Percentiles rank a stretch among this genome's conserved stretches.
These are phyloP conservation scores for Aspergillus persii DNA, from an alignment of 2,329 filamentous ascomycete genomes.

Conservation along the genomic window DNA sequence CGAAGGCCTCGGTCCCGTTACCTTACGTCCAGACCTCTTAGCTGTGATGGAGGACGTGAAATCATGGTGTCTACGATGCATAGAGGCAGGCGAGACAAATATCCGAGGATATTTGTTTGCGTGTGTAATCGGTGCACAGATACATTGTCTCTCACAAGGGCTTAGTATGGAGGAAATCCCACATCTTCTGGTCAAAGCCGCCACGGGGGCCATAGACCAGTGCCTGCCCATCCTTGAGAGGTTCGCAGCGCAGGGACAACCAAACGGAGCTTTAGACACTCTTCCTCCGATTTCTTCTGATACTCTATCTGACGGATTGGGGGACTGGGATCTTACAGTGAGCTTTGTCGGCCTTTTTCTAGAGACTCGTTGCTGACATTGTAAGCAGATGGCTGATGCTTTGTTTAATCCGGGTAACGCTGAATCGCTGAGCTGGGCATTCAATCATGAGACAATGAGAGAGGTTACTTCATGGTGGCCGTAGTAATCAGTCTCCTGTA, in stretches of 20 bases:
- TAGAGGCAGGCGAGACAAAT: conserved; percentile 56
- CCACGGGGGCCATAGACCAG: conserved; percentile 31
- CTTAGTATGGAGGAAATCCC: conserved; percentile 35
- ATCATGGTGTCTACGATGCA: conserved; percentile 39
- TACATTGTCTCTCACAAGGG: conserved; percentile 44
- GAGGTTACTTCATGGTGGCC: background rate
- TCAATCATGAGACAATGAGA: conserved; percentile 4
- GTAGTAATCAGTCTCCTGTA: too few relatives aligned
- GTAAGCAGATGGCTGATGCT: conserved; percentile 28
- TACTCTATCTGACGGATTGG: conserved; percentile 26
- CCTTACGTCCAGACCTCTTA: conserved; percentile 28
- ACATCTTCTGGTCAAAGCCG: conserved; percentile 36
- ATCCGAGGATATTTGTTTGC: conserved; percentile 52
- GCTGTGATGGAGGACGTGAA: conserved; percentile 41
- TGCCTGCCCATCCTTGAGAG: conserved; percentile 27
- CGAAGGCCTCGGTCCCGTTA: conserved; percentile 23
- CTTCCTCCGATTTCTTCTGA: conserved; percentile 24
- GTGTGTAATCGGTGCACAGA: conserved; percentile 40
- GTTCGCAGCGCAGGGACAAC: conserved; percentile 14
- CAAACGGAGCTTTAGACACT: conserved; percentile 4
- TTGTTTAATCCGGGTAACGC: conserved; percentile 24
- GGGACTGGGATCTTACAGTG: conserved; percentile 47
- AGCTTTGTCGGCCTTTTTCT: conserved; percentile 13
- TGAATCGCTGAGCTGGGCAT: conserved; percentile 20
- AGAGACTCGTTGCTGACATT: background rate